Base-by-base conservation (phyloP, 129 eudicot species). In the Chrysanthemum seticuspe region DNA sequence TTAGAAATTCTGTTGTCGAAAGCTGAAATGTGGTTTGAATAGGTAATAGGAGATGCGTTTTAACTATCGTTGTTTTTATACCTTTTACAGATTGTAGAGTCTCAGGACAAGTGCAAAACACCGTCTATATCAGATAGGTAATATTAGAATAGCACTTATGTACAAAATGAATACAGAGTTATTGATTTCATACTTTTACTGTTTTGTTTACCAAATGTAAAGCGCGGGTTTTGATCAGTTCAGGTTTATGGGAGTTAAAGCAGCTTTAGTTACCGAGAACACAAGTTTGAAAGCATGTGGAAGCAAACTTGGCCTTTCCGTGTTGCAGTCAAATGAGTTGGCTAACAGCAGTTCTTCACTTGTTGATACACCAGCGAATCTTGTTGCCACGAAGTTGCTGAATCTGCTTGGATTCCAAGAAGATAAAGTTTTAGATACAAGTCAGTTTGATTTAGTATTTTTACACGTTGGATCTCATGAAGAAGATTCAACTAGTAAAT, bases 201-300 rank as follows among this genome's bases (percentile, higher is more conserved):
- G 19, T 60, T 69, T 61, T 2, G 40, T 10, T 29, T 49, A 71
- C 58, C 27, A 53, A 12, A 70, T 65, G 1, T 44, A 52, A 31
- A 62, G 15, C 29, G 44, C 5, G 13, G 10, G 44, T 25, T 74
- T 71, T 60, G 21, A 48, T 65, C 40, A 69, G 66, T 80, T 75
- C 74, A 93, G 98, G 85, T 93, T 89, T 79, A 87, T 89, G 92
- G 98, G 96, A 48, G 89, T 89, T 89, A 86, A 66, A 84, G 95
- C 98, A 67, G 96, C 89, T 63, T 19, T 93, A 57, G 18, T 93
- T 44, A 82, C 96, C 4, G 77, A 84, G 56, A 80, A 75, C 62
- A 71, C 86, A 71, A 71, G 76, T 70, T 48, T 90, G 67, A 86
- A 74, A 74, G 62, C 81, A 52, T 85, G 85, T 51, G 93, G 85